Percentiles rank a stretch among this genome's conserved stretches.
These are phyloP conservation scores for Hymenotorrendiella dingleyae DNA, from an alignment of 2,329 filamentous ascomycete species.

Conservation along the genomic window DNA sequence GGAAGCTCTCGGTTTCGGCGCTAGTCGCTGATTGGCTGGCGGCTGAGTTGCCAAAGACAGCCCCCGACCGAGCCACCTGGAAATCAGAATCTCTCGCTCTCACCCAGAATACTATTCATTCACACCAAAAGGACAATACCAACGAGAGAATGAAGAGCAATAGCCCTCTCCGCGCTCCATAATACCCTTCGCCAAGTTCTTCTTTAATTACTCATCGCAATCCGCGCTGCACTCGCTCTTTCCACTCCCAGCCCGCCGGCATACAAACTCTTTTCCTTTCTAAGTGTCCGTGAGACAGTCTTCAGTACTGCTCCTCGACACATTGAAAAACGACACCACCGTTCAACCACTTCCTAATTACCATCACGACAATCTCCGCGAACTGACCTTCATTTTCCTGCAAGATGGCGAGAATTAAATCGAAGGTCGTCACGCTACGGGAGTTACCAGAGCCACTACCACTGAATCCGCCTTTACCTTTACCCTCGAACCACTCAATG, in stretches of 20 bases:
- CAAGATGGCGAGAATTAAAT: slow-evolving; percentile 13
- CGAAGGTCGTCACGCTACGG: slow-evolving; percentile 3
- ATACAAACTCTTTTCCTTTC: slow-evolving; percentile 11
- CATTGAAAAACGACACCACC: background rate
- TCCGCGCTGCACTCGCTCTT: background rate
- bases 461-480: too few species aligned
- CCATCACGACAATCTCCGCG: background rate
- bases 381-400: slow-evolving; percentile 1
- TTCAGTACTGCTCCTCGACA: slow-evolving; percentile 6
- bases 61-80: slow-evolving; percentile 2
- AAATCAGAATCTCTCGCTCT: background rate
- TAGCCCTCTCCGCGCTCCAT: background rate
- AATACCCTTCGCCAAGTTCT: background rate
- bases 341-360: background rate
- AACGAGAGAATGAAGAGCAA: background rate
- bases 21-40: background rate
- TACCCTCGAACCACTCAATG: slow-evolving; percentile 6
- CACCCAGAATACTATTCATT: background rate
- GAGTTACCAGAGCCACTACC: too few species aligned
- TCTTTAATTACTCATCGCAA: background rate
- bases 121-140: slow-evolving; percentile 4
- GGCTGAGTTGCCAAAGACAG: background rate
- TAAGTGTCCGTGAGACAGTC: slow-evolving; percentile 5
- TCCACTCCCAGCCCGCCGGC: background rate
- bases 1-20: background rate